Evolutionary conservation across 495 filamentous ascomycete genomes (phyloP).

Genomic region (Viridothelium virens): DNA sequence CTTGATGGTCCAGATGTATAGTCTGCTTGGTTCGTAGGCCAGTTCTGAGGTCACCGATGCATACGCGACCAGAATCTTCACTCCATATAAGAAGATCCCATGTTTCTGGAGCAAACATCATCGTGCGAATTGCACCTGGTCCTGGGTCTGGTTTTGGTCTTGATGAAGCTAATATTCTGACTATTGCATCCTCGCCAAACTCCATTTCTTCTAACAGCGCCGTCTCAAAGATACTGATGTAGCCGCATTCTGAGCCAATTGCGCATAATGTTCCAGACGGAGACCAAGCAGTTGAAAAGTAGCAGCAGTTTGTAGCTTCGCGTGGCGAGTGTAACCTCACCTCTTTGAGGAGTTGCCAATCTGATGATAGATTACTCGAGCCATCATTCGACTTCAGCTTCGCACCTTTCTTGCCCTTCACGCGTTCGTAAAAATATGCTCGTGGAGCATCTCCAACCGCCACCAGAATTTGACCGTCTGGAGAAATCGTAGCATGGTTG

Average conservation of each 20-base stretch:
- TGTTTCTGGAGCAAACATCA: slow-evolving; percentile 83
- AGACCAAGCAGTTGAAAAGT: slow-evolving; percentile 66
- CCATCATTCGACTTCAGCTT: slow-evolving; percentile 26
- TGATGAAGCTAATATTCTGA: slow-evolving; percentile 39
- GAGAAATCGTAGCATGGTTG: slow-evolving; percentile 88
- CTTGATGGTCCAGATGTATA: slow-evolving; percentile 53
- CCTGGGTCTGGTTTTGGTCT: slow-evolving; percentile 35
- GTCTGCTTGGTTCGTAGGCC: slow-evolving; percentile 70
- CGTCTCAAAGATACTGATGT: slow-evolving; percentile 60
- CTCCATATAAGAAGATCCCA: slow-evolving; percentile 91
- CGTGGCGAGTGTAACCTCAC: slow-evolving; percentile 29
- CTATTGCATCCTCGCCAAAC: slow-evolving; percentile 39
- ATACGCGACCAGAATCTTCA: slow-evolving; percentile 77
- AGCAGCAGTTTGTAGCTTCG: slow-evolving; percentile 33
- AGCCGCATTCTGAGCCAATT: slow-evolving; percentile 63
- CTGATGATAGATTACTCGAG: slow-evolving; percentile 20
- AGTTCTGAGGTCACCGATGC: slow-evolving; percentile 74
- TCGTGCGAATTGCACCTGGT: slow-evolving; percentile 75
- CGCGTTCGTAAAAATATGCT: slow-evolving; percentile 68
- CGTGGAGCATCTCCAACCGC: slow-evolving; percentile 79
- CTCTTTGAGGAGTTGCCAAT: slow-evolving; percentile 29
- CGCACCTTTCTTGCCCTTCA: slow-evolving; percentile 17
- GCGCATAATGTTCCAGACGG: slow-evolving; percentile 60
- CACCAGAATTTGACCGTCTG: slow-evolving; percentile 70
- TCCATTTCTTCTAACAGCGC: slow-evolving; percentile 39